Base-by-base conservation (phyloP, 2,329 filamentous ascomycete genomes). In the Trichoderma sp. region DNA sequence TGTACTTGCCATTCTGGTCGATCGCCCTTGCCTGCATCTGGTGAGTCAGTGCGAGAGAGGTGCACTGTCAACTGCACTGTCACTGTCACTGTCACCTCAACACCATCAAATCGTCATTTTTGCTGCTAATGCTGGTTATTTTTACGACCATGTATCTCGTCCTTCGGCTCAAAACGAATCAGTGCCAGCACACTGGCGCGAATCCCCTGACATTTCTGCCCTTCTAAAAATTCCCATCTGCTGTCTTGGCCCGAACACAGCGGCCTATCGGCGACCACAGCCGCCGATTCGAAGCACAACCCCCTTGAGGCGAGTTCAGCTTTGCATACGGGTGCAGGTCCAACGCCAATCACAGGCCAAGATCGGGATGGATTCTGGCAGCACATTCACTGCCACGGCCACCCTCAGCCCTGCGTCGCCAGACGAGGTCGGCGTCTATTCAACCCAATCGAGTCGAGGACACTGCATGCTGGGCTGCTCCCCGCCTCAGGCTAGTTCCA, bases 351-450 rank as follows among this genome's bases (percentile, higher is more conserved):
- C 62, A 64, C 51, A 70, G 51, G 34, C 71, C 66, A 8, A 58
- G 34, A 61, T 66, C 63, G 70, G 30, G 62, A 67, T n/a, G 69
- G 58, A 65, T 43, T 47, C 69, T 58, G 51, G 68, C 60, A 43
- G 24, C 57, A 69, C 71, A 69, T 64, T 68, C 64, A 63, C 71
- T 72, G 71, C 57, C 64, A 68, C 71, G 60, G 58, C 68, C 68
- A 61, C 71, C 63, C 24, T 61, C 70, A 66, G 62, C 70, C 70
- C 58, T 70, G 74, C 70, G 73, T 70, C 57, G 57, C 58, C 60
- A 32, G 43, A 56, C 34, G 32, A 57, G 26, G 72, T 73, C 71
- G 77, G 78, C 78, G 78, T 76, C 76, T 79, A 79, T 79, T 79
- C 74, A 72, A 74, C 61, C 79, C 78, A 79, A 78, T 80, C 75